Evolutionary conservation across 2,329 filamentous ascomycete species (phyloP).

Genomic region (Botrytis byssoidea): DNA sequence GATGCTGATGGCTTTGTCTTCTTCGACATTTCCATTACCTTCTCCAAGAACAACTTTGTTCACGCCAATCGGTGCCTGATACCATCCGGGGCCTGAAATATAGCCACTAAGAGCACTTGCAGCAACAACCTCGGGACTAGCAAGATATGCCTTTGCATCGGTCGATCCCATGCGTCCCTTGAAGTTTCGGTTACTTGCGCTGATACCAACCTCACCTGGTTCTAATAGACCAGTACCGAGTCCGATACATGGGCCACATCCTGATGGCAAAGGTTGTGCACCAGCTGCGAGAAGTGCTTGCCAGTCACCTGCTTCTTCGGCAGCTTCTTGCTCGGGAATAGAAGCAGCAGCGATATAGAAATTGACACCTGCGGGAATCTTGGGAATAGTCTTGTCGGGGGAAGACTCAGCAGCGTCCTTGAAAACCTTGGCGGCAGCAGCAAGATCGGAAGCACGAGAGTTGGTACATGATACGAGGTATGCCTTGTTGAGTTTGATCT

Average conservation of each 20-base stretch:
- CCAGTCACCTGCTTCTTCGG: conserved; percentile 84
- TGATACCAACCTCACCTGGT: conserved; percentile 82
- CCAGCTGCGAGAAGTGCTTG: conserved; percentile 77
- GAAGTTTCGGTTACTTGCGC: conserved; percentile 83
- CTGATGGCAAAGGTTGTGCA: conserved; percentile 66
- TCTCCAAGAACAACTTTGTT: conserved; percentile 68
- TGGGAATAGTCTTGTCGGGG: conserved; percentile 57
- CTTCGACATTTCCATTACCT: conserved; percentile 63
- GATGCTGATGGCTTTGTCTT: conserved; percentile 63
- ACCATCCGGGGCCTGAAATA: conserved; percentile 76
- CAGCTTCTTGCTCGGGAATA: conserved; percentile 67
- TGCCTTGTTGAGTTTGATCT: conserved; percentile 78
- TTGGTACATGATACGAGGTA: conserved; percentile 94
- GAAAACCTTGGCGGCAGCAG: conserved; percentile 81
- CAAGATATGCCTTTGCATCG: conserved; percentile 80
- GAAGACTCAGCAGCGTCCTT: conserved; percentile 65
- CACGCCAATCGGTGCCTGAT: conserved; percentile 67
- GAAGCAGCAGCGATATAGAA: conserved; percentile 93
- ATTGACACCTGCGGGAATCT: conserved; percentile 72
- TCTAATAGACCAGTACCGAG: conserved; percentile 75
- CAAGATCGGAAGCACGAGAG: conserved; percentile 75
- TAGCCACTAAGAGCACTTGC: conserved; percentile 75
- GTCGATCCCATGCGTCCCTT: conserved; percentile 85
- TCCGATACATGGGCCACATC: conserved; percentile 85
- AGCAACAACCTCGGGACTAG: conserved; percentile 86